Evolutionary conservation across 192 early-diverging fungal species (phyloP).

Genomic region (Spizellomyces punctatus): DNA sequence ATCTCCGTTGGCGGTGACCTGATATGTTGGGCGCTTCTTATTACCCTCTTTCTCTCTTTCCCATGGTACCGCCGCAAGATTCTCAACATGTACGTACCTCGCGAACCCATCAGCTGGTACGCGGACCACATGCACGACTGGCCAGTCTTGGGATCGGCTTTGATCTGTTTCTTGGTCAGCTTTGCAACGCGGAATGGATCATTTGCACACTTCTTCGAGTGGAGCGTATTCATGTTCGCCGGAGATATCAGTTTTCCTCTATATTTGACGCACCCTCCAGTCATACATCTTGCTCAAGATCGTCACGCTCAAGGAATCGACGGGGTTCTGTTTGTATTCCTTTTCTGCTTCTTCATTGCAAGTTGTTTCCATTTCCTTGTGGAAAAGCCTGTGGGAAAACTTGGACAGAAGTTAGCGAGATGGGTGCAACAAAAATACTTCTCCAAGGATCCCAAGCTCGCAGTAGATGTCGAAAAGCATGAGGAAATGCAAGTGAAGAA

Average conservation of each 20-base stretch:
- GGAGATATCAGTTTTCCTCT: constrained; percentile 41
- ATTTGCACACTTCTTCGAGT: constrained; percentile 30
- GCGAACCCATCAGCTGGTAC: constrained; percentile 12
- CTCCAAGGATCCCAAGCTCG: constrained; percentile 21
- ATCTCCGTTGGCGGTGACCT: constrained; percentile 20
- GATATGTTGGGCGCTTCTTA: constrained; percentile 16
- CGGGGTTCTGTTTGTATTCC: constrained; percentile 22
- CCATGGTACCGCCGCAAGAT: constrained; percentile 15
- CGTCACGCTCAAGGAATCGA: constrained; percentile 23
- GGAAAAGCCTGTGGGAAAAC: constrained; percentile 16
- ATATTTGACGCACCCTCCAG: constrained; percentile 28
- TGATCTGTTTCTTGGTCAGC: constrained; percentile 30
- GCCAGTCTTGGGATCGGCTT: constrained; percentile 23
- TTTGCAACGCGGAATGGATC: constrained; percentile 13
- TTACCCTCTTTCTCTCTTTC: constrained; percentile 22
- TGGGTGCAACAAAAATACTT: constrained; percentile 23
- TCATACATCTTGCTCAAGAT: constrained; percentile 14
- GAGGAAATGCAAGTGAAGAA: constrained; percentile 18
- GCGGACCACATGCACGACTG: constrained; percentile 28
- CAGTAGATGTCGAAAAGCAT: constrained; percentile 22
- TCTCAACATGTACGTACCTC: constrained; percentile 7
- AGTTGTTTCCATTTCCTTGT: constrained; percentile 10
- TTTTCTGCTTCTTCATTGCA: constrained; percentile 7
- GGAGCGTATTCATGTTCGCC: constrained; percentile 34
- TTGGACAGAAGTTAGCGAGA: constrained; percentile 5